Percentiles rank a stretch among this genome's conserved stretches.
phyloP scores from a whole-genome alignment of 805 yeast genomes.

The Ogataea philodendri region DNA sequence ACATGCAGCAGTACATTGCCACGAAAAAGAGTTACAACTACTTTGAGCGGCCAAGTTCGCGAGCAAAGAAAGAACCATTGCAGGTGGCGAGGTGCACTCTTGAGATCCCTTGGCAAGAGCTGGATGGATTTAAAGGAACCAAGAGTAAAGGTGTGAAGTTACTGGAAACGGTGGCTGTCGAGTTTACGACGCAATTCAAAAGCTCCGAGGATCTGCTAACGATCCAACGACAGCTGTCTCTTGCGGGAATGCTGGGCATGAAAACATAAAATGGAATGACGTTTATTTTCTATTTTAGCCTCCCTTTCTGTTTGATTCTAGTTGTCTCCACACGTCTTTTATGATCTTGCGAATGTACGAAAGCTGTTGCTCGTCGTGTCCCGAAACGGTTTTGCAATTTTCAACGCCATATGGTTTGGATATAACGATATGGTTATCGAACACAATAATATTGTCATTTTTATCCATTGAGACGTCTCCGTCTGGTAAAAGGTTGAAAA shows the following conservation, averaged over 20 bases:
- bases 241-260: slow-evolving; percentile 6
- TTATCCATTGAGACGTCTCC: slow-evolving; percentile 36
- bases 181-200: slow-evolving; percentile 7
- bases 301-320: slow-evolving; percentile 48
- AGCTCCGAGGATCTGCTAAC: slow-evolving; percentile 10
- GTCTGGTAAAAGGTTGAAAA: slow-evolving; percentile 30
- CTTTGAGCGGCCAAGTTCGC: slow-evolving; percentile 5
- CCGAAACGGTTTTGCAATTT: slow-evolving; percentile 27
- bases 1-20: slow-evolving; percentile 8
- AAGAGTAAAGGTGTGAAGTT: slow-evolving; percentile 48
- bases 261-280: not conserved
- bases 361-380: slow-evolving; percentile 30
- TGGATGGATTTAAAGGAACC: slow-evolving; percentile 71
- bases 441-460: slow-evolving; percentile 37
- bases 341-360: slow-evolving; percentile 45
- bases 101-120: slow-evolving; percentile 42
- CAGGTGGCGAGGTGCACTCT: slow-evolving; percentile 5
- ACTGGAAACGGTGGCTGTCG: slow-evolving; percentile 46
- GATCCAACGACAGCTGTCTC: slow-evolving; percentile 3
- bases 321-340: slow-evolving; percentile 45
- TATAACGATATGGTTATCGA: slow-evolving; percentile 37
- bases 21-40: slow-evolving; percentile 4
- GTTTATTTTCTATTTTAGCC: slow-evolving; percentile 36
- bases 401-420: slow-evolving; percentile 40
- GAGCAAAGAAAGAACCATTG: slow-evolving; percentile 1